Percentiles rank a stretch among this genome's conserved stretches.
These are phyloP conservation scores for Nematocida parisii DNA, from an alignment of 371 early-diverging fungal species.

Conservation along the genomic window DNA sequence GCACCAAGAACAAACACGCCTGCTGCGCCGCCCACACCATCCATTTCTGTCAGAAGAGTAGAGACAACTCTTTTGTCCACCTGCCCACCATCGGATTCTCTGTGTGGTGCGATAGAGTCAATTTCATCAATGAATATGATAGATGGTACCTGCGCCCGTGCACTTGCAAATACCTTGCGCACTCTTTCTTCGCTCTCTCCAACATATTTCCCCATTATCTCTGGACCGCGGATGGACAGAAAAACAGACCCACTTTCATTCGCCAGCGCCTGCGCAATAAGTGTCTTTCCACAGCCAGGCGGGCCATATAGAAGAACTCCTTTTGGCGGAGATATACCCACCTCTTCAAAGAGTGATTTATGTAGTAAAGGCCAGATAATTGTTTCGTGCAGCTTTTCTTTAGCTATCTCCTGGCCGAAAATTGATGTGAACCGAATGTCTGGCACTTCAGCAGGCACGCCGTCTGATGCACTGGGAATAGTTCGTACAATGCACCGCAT, in stretches of 20 bases:
- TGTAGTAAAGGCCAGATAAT: slow-evolving; percentile 57
- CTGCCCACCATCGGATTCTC: slow-evolving; percentile 79
- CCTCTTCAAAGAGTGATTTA: slow-evolving; percentile 78
- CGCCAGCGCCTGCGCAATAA: slow-evolving; percentile 91
- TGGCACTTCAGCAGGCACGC: slow-evolving; percentile 43
- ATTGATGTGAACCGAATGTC: slow-evolving; percentile 46
- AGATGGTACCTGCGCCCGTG: slow-evolving; percentile 90
- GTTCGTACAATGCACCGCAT: slow-evolving; percentile 3
- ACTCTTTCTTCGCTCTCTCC: slow-evolving; percentile 96
- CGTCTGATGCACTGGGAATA: slow-evolving; percentile 56
- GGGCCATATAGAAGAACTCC: slow-evolving; percentile 92
- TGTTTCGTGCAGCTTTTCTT: slow-evolving; percentile 46
- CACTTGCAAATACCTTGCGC: slow-evolving; percentile 87
- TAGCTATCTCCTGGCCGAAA: slow-evolving; percentile 60
- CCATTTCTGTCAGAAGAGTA: slow-evolving; percentile 95
- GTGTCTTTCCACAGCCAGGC: slow-evolving; percentile 91
- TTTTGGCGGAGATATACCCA: slow-evolving; percentile 86
- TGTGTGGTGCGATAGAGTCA: slow-evolving; percentile 96
- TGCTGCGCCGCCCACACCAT: slow-evolving; percentile 84
- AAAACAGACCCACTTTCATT: slow-evolving; percentile 92
- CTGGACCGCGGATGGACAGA: slow-evolving; percentile 91
- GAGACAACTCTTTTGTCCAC: slow-evolving; percentile 88
- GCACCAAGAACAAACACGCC: slow-evolving; percentile 75
- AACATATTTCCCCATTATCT: slow-evolving; percentile 91
- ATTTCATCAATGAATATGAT: slow-evolving; percentile 99